Conservation (phyloP, 225 moss, liverwort and hornwort species). For the Climacium dendroides region DNA sequence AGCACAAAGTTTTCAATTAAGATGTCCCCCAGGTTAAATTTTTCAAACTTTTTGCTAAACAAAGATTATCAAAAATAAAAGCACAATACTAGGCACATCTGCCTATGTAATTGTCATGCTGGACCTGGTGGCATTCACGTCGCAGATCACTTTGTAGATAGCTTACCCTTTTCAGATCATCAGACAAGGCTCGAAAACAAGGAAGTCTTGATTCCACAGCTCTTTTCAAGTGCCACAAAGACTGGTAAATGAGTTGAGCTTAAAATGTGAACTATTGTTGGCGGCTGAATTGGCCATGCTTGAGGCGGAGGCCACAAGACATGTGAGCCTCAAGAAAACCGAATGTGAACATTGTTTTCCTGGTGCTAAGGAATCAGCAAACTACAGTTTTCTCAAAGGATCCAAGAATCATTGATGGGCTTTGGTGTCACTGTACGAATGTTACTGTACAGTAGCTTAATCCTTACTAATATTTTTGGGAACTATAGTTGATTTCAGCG, state of each 20-base stretch:
- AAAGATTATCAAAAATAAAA: neutral
- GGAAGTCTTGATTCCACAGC: neutral
- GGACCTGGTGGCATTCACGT: neutral
- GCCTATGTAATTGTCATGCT: neutral
- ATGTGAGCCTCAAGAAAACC: neutral
- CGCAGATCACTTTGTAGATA: neutral
- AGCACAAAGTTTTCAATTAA: neutral
- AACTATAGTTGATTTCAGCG: neutral
- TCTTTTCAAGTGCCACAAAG: neutral
- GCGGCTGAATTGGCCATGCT: conserved; percentile 68
- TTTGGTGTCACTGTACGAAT: neutral
- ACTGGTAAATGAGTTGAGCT: neutral
- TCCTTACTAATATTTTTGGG: neutral
- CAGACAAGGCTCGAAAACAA: neutral
- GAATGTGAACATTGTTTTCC: neutral
- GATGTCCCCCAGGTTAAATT: neutral
- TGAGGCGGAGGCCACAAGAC: conserved; percentile 73
- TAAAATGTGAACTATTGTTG: neutral
- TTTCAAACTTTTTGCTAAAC: neutral
- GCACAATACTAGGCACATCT: neutral
- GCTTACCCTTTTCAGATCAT: neutral
- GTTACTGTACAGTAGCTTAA: neutral
- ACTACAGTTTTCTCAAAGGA: neutral
- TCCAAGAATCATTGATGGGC: neutral
- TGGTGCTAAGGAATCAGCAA: neutral